phyloP scores from a whole-genome alignment of 208 protist species.

The Trichomonas tenax region DNA sequence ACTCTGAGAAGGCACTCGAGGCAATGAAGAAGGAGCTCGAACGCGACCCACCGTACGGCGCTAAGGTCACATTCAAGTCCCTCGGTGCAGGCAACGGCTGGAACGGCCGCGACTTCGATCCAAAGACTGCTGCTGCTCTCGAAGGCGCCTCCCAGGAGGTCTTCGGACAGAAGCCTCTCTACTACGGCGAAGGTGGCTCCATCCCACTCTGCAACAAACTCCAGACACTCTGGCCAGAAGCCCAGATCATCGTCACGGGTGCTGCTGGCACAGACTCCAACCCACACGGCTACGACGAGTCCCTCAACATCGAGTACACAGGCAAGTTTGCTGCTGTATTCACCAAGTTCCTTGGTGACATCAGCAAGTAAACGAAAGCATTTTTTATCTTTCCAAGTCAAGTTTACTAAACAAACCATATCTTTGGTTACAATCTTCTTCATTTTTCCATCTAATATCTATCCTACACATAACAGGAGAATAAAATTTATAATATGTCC shows the following conservation, averaged over 20 bases:
- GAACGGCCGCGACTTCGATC: conserved; percentile 54
- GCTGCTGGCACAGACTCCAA: background rate
- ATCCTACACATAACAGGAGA: too few relatives aligned
- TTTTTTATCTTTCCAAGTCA: too few relatives aligned
- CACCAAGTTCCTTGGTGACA: background rate
- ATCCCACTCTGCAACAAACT: conserved; percentile 16
- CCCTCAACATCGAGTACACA: background rate
- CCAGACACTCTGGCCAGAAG: background rate
- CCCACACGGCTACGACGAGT: background rate
- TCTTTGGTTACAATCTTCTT: too few relatives aligned
- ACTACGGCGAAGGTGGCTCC: conserved; percentile 18
- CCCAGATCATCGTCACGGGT: conserved; percentile 5
- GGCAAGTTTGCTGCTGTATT: background rate
- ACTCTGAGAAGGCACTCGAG: conserved; percentile 44
- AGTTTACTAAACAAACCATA: too few relatives aligned
- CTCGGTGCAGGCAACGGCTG: conserved; percentile 55
- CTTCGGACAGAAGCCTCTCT: background rate
- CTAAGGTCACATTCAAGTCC: conserved; percentile 57
- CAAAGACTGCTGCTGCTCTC: conserved; percentile 52
- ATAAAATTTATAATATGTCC: too few relatives aligned
- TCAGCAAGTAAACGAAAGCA: background rate
- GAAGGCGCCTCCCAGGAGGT: background rate
- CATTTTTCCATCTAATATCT: too few relatives aligned
- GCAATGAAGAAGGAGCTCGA: conserved; percentile 58
- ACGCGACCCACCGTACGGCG: conserved; percentile 64